A percentile compares a stretch with the other conserved stretches of the same genome.
Conservation (phyloP, 1,284 basidiomycete species). For the Cutaneotrichosporon mucoides region DNA sequence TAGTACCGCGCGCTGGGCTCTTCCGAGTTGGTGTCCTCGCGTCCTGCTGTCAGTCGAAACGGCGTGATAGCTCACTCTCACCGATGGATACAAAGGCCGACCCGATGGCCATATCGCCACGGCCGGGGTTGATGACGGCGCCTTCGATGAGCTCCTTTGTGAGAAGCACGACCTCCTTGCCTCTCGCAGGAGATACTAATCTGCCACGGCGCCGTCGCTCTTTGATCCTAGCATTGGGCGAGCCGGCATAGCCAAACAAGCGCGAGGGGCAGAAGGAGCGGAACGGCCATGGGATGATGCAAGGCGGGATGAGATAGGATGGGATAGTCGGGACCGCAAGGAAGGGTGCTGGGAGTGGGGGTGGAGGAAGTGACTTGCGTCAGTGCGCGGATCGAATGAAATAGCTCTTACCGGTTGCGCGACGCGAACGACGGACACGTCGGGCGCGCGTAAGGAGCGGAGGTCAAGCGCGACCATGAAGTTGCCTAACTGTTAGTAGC, state of each 20-base stretch:
- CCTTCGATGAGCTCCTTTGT: slow-evolving; percentile 43
- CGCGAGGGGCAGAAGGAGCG: slow-evolving; percentile 40
- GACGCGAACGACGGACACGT: slow-evolving; percentile 28
- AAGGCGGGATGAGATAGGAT: slow-evolving; percentile 33
- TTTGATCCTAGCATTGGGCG: slow-evolving; percentile 22
- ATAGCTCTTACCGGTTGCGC: slow-evolving; percentile 39
- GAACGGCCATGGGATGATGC: slow-evolving; percentile 44
- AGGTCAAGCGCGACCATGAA: slow-evolving; percentile 49
- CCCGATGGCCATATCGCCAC: slow-evolving; percentile 31
- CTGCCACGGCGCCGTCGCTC: slow-evolving; percentile 28
- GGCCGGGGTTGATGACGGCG: slow-evolving; percentile 32
- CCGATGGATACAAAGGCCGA: slow-evolving; percentile 43
- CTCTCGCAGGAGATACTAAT: slow-evolving; percentile 26
- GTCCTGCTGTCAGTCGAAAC: slow-evolving; percentile 22
- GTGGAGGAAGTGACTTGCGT: slow-evolving; percentile 40
- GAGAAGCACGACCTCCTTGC: slow-evolving; percentile 40
- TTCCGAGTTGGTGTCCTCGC: slow-evolving; percentile 36
- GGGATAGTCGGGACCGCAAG: slow-evolving; percentile 29
- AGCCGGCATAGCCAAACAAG: slow-evolving; percentile 32
- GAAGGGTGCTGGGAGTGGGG: slow-evolving; percentile 26
- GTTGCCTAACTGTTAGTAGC: slow-evolving; percentile 35
- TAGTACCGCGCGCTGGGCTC: slow-evolving; percentile 9
- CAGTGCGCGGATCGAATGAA: neutral
- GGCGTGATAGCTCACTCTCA: slow-evolving; percentile 14
- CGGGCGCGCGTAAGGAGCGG: slow-evolving; percentile 27